Evolutionary conservation across 345 rosid species (phyloP), one percentile per base, ranked within the genome.

Genomic region (Anacardium occidentale): DNA sequence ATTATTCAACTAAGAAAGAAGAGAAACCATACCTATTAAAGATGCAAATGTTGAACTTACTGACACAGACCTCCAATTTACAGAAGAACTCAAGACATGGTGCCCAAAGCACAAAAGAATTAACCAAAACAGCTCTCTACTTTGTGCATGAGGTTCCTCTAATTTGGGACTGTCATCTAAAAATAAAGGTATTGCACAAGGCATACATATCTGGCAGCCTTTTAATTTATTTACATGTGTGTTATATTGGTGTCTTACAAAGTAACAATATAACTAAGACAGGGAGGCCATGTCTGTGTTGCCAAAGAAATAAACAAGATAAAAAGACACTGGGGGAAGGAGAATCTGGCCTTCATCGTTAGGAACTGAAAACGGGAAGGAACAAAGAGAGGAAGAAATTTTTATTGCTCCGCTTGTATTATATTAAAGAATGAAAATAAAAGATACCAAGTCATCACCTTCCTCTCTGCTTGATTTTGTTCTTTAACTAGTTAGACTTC

Each of bases 401-500:
- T 71, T 67, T 40, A 34, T 22, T 56, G 54, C 59, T 72, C 34
- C 67, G 66, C 64, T 68, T 52, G 29, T 32, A 17, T 44, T 15
- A 21, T 6, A 56, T n/a, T 54, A 24, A 26, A 47, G 21, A 58
- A 58, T 17, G 53, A 47, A 44, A n/a, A 17, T 64, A 60, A 14
- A 37, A 37, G 18, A 40, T 47, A 48, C 62, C 40, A 53, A 53
- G 24, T 55, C 24, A n/a, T n/a, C 75, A 74, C 64, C 71, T 77
- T 70, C 73, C 44, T 25, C 17, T 48, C 56, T 56, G 47, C 58
- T 18, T 52, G 56, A 7, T 1, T 25, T n/a, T 29, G 73, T 72
- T 66, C 65, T 72, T 74, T 79, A 61, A 70, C 75, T 84, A 79
- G 21, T 89, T 88, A 51, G 91, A 83, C 73, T 88, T 94, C 79